These are phyloP conservation scores for Isoetes taiwanensis DNA, from an alignment of 75 land plant genomes.

Conservation along the genomic window DNA sequence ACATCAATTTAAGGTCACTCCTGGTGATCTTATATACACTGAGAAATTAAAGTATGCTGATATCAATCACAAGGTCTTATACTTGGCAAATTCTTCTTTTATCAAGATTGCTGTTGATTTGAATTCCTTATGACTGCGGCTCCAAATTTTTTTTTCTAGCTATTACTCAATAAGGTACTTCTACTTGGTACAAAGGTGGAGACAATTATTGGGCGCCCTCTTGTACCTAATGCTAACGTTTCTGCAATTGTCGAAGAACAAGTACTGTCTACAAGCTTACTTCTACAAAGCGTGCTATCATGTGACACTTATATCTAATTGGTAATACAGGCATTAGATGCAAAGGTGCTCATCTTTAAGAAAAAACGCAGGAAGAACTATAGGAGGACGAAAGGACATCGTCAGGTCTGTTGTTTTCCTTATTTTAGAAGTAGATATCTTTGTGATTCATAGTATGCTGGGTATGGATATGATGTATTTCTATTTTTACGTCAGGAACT, in stretches of 20 bases:
- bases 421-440: too few species aligned
- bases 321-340: conserved; percentile 69
- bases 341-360: conserved; percentile 91
- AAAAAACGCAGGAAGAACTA: conserved; percentile 96
- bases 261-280: too few species aligned
- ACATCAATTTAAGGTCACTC: conserved; percentile 92
- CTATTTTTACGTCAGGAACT: too few species aligned
- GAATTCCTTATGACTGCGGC: background rate
- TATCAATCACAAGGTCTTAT: conserved; percentile 77
- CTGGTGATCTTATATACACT: conserved; percentile 64
- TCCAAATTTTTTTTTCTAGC: conserved; percentile 28
- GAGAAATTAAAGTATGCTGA: conserved; percentile 80
- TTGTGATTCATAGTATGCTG: too few species aligned
- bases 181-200: conserved; percentile 70
- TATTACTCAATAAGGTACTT: conserved; percentile 68
- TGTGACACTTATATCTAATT: background rate
- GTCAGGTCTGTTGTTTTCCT: conserved; percentile 82
- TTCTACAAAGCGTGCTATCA: background rate
- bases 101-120: background rate
- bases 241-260: conserved; percentile 95
- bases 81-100: background rate
- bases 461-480: too few species aligned
- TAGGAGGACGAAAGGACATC: conserved; percentile 71
- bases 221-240: conserved; percentile 57
- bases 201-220: conserved; percentile 82